phyloP scores from a whole-genome alignment of 2,329 filamentous ascomycete species.

The Aureobasidium sp. region DNA sequence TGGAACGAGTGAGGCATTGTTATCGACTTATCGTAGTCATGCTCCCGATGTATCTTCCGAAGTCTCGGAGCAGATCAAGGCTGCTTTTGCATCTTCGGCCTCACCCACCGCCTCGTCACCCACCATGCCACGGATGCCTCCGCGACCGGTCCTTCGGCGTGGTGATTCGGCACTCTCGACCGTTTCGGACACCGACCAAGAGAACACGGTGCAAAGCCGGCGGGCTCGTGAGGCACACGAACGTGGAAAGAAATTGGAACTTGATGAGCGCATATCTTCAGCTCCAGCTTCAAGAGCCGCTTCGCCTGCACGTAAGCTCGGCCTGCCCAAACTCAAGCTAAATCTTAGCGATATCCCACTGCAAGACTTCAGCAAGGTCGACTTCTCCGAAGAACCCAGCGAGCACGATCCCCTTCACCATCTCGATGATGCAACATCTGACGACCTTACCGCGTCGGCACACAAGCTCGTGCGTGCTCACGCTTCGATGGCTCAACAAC shows the following conservation, averaged over 20 bases:
- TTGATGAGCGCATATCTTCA: constrained; percentile 24
- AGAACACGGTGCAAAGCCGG: constrained; percentile 13
- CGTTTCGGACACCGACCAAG: constrained; percentile 10
- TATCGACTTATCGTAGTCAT: constrained; percentile 6
- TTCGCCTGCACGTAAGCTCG: constrained; percentile 21
- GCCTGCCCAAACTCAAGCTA: constrained; percentile 15
- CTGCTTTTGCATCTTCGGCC: constrained; percentile 12
- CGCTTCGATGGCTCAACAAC: constrained; percentile 24
- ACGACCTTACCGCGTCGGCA: constrained; percentile 33
- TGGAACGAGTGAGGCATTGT: background rate
- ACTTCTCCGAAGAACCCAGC: constrained; percentile 24
- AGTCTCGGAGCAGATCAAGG: constrained; percentile 14
- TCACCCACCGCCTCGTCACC: background rate
- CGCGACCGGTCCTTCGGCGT: constrained; percentile 16
- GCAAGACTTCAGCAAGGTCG: constrained; percentile 20
- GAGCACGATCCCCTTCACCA: constrained; percentile 24
- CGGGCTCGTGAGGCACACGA: constrained; percentile 29
- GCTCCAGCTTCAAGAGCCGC: constrained; percentile 25
- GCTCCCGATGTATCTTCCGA: constrained; percentile 17
- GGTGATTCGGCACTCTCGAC: constrained; percentile 15
- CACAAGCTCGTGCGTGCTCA: constrained; percentile 38
- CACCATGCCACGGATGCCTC: constrained; percentile 1
- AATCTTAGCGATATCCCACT: constrained; percentile 25
- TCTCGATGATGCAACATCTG: constrained; percentile 12
- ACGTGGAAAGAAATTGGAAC: constrained; percentile 29